Base-by-base conservation (phyloP, 345 rosid genomes). In the Erucastrum elatum region DNA sequence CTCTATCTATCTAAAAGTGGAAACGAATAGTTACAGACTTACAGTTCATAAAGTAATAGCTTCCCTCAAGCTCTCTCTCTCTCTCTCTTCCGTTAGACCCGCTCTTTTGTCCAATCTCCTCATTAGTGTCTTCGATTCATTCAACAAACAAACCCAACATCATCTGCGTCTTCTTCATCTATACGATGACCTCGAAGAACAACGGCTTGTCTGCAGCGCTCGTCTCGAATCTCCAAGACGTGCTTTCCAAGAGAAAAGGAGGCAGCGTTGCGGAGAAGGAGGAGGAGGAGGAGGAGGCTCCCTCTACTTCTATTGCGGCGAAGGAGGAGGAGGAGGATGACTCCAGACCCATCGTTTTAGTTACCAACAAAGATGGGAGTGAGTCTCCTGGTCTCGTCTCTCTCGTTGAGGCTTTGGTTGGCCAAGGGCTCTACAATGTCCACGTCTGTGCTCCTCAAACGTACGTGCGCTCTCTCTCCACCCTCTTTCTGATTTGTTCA, bases 391-490 rank as follows among this genome's bases (percentile, higher is more conserved):
- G 99, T 5, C 91, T 95, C 82, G 82, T 90, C 16, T 85, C 53
- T 84, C 97, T 95, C 41, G 99, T 93, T 29, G 90, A 93, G 64
- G 99, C 94, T 84, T 85, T 95, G 87, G 96, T 89, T 69, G 77
- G 79, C 58, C 82, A 84, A 56, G 92, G 93, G 46, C 91, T 88
- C 25, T 95, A 87, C 76, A 87, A 87, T 89, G 92, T 95, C 71
- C 86, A 91, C 39, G 99, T 95, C 79, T 89, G 93, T 86, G 98
- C 93, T 59, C 98, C 98, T 75, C 96, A 91, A 86, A 93, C 84
- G 98, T 95, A 90, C 84, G 98, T 93, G 84, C 81, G 97, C 75
- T 62, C 59, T 60, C 34, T 1, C 26, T 29, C 21, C 21, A 21
- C 21, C 21, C 10, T 6, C 58, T 3, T 12, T 11, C 25, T 16